A percentile compares a stretch with the other conserved stretches of the same genome.
phyloP scores from a whole-genome alignment of 2,329 filamentous ascomycete genomes.

The Chaetomiaceae sp. region DNA sequence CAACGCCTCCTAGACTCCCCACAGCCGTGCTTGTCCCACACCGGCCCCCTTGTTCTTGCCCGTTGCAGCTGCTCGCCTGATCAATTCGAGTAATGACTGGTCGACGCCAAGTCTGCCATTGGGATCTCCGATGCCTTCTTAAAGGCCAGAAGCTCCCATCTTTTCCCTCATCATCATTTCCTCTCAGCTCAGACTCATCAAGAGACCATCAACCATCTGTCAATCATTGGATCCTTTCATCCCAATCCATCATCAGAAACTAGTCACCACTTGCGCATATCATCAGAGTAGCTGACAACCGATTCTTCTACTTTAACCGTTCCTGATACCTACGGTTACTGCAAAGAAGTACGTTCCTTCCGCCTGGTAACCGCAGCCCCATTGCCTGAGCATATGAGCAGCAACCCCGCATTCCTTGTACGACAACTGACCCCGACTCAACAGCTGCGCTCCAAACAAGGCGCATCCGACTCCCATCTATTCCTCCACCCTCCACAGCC shows the following conservation, averaged over 20 bases:
- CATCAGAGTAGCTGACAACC: not conserved
- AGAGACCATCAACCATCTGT: slow-evolving; percentile 8
- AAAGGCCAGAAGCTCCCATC: slow-evolving; percentile 25
- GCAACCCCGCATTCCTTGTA: slow-evolving; percentile 13
- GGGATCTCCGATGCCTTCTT: slow-evolving; percentile 14
- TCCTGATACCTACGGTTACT: slow-evolving; percentile 2
- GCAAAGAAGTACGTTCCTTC: not conserved
- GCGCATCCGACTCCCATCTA: not conserved
- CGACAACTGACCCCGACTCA: slow-evolving; percentile 14
- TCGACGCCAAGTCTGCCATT: slow-evolving; percentile 10
- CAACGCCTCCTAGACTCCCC: slow-evolving; percentile 19
- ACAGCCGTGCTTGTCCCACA: slow-evolving; percentile 12
- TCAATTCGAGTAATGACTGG: slow-evolving; percentile 22
- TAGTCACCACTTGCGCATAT: not conserved
- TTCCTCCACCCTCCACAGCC: not conserved
- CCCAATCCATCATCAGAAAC: slow-evolving; percentile 8
- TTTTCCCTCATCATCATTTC: slow-evolving; percentile 11
- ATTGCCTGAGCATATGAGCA: not conserved
- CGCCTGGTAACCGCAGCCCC: not conserved
- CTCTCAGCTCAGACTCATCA: slow-evolving; percentile 12
- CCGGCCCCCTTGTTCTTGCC: slow-evolving; percentile 23
- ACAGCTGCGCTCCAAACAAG: slow-evolving; percentile 1
- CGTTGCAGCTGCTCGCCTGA: slow-evolving; percentile 28
- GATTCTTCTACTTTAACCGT: not conserved
- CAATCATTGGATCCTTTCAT: slow-evolving; percentile 9